Percentiles rank a stretch among this genome's conserved stretches.
Evolutionary conservation across 2,329 filamentous ascomycete species (phyloP).

Genomic region (Penicillium corylophilum): DNA sequence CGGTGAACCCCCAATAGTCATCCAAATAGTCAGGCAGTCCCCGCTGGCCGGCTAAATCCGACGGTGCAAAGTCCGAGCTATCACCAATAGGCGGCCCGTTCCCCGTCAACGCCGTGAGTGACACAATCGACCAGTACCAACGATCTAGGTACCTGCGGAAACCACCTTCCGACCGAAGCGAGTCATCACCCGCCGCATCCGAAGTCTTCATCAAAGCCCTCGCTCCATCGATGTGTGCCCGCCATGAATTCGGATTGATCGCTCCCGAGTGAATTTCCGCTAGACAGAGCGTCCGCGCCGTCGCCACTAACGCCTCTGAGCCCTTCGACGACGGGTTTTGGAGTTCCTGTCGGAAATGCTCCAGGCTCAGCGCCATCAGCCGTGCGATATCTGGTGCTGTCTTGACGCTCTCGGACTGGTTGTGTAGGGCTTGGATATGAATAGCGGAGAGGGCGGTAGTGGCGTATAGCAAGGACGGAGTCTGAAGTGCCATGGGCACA

Average conservation of each 20-base stretch:
- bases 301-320: slow-evolving; percentile 41
- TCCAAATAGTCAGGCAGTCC: slow-evolving; percentile 38
- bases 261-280: slow-evolving; percentile 45
- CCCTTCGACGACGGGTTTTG: slow-evolving; percentile 32
- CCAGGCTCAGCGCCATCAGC: slow-evolving; percentile 42
- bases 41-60: slow-evolving; percentile 12
- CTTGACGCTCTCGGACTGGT: slow-evolving; percentile 38
- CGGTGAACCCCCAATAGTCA: slow-evolving; percentile 45
- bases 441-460: slow-evolving; percentile 46
- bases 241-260: slow-evolving; percentile 42
- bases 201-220: slow-evolving; percentile 37
- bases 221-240: slow-evolving; percentile 45
- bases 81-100: slow-evolving; percentile 38
- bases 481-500: slow-evolving; percentile 46
- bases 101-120: slow-evolving; percentile 42
- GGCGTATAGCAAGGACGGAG: slow-evolving; percentile 43
- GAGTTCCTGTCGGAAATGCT: slow-evolving; percentile 43
- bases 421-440: slow-evolving; percentile 40
- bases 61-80: slow-evolving; percentile 14
- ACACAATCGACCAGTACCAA: slow-evolving; percentile 45
- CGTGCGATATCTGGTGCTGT: slow-evolving; percentile 38
- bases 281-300: slow-evolving; percentile 44
- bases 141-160: slow-evolving; percentile 41
- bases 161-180: slow-evolving; percentile 28
- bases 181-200: slow-evolving; percentile 19